These are phyloP conservation scores for Cladorrhinum sp. DNA, from an alignment of 2,329 filamentous ascomycete species.

Conservation along the genomic window DNA sequence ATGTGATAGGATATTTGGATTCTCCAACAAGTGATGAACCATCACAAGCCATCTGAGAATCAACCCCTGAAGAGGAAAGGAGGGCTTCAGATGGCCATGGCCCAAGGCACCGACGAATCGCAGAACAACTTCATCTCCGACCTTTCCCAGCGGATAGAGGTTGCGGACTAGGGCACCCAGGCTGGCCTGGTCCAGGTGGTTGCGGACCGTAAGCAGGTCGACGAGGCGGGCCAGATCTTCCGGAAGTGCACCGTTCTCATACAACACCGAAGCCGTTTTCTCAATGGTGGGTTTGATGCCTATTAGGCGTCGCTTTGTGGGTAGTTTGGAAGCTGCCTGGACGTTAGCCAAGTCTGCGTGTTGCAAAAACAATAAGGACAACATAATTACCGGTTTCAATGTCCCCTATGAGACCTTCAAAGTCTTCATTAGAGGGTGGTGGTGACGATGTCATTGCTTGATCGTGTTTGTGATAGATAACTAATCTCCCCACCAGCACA, in stretches of 20 bases:
- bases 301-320: slow-evolving; percentile 62
- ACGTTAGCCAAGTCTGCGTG: slow-evolving; percentile 17
- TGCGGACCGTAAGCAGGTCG: slow-evolving; percentile 63
- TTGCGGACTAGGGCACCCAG: slow-evolving; percentile 67
- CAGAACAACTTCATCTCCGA: slow-evolving; percentile 60
- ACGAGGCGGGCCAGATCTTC: slow-evolving; percentile 61
- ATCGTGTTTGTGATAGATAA: too few relatives aligned
- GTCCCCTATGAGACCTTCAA: slow-evolving; percentile 24
- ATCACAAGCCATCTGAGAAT: slow-evolving; percentile 77
- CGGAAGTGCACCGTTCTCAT: slow-evolving; percentile 64
- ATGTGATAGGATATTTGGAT: slow-evolving; percentile 60
- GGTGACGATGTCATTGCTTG: slow-evolving; percentile 6
- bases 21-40: slow-evolving; percentile 68
- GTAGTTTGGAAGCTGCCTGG: slow-evolving; percentile 52
- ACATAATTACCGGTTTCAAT: slow-evolving; percentile 24
- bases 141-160: slow-evolving; percentile 67
- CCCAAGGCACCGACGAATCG: slow-evolving; percentile 71
- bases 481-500: too few relatives aligned
- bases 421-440: slow-evolving; percentile 11
- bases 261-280: slow-evolving; percentile 59
- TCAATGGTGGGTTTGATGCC: slow-evolving; percentile 64
- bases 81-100: slow-evolving; percentile 72
- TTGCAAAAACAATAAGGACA: background rate
- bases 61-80: slow-evolving; percentile 64
- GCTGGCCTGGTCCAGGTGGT: slow-evolving; percentile 72